These are phyloP conservation scores for Vigna unguiculata DNA, from an alignment of 306 rosid genomes.

Conservation along the genomic window DNA sequence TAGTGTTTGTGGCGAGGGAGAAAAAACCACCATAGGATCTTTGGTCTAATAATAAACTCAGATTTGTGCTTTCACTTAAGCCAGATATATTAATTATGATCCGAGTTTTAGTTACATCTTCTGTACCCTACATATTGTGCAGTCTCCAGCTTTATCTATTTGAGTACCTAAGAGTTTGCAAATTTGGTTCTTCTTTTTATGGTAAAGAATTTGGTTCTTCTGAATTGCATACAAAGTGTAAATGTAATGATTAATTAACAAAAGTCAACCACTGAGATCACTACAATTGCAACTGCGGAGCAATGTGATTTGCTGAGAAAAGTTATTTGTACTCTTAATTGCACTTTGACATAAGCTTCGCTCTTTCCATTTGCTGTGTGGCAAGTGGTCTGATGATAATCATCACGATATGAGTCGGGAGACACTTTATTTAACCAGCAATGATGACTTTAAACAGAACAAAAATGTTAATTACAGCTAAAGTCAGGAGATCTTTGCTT, in stretches of 20 bases:
- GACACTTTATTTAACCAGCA: not conserved
- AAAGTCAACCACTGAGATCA: not conserved
- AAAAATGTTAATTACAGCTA: not conserved
- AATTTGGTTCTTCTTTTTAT: not conserved
- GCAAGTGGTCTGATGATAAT: not conserved
- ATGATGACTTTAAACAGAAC: not conserved
- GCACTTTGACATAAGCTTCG: not conserved
- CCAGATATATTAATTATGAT: slow-evolving; percentile 40
- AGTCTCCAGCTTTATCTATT: not conserved
- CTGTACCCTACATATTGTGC: not conserved
- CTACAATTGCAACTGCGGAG: not conserved
- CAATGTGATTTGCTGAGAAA: not conserved
- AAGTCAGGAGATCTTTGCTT: not conserved
- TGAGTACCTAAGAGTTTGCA: not conserved
- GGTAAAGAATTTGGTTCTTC: no score
- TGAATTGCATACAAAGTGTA: not conserved
- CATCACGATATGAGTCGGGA: not conserved
- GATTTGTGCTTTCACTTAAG: slow-evolving; percentile 53
- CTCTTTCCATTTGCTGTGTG: not conserved
- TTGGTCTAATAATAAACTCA: slow-evolving; percentile 56
- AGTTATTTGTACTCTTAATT: not conserved
- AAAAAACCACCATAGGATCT: slow-evolving; percentile 55
- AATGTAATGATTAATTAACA: not conserved
- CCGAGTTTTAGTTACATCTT: slow-evolving; percentile 29
- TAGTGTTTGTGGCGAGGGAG: slow-evolving; percentile 52